A percentile compares a stretch with the other conserved stretches of the same genome.
Evolutionary conservation across 768 basidiomycete species (phyloP).

Genomic region (Amanita exitialis): DNA sequence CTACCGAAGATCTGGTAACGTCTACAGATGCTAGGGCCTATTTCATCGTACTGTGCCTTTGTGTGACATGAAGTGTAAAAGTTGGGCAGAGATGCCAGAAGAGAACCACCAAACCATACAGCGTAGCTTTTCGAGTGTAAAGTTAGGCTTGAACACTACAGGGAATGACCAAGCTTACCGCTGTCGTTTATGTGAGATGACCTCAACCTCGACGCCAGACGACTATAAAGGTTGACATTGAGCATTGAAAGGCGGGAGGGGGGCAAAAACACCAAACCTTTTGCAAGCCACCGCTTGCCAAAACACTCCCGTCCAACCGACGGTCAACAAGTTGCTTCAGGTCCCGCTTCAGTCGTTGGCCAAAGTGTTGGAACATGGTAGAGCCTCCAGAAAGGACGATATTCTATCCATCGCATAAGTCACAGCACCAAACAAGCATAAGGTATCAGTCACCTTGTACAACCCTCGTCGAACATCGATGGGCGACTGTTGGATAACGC

Average conservation of each 20-base stretch:
- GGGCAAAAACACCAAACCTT: constrained; percentile 39
- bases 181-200: constrained; percentile 97
- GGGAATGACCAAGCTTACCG: constrained; percentile 34
- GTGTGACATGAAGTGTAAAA: constrained; percentile 94
- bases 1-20: constrained; percentile 92
- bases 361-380: constrained; percentile 99
- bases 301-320: constrained; percentile 68
- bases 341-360: constrained; percentile 92
- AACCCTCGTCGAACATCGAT: constrained; percentile 95
- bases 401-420: constrained; percentile 50
- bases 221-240: constrained; percentile 42
- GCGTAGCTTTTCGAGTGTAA: constrained; percentile 48
- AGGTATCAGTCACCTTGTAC: constrained; percentile 62
- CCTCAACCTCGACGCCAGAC: constrained; percentile 94
- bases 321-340: constrained; percentile 90
- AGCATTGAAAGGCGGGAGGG: background rate
- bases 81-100: constrained; percentile 90
- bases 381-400: constrained; percentile 96
- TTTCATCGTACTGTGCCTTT: constrained; percentile 89
- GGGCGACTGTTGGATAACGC: constrained; percentile 90
- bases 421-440: background rate
- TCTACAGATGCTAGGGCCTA: constrained; percentile 86
- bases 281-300: constrained; percentile 62
- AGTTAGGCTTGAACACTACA: constrained; percentile 7
- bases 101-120: constrained; percentile 96